A percentile compares a stretch with the other conserved stretches of the same genome.
These are phyloP conservation scores for Lactifluus rugatus DNA, from an alignment of 768 basidiomycete genomes.

Conservation along the genomic window DNA sequence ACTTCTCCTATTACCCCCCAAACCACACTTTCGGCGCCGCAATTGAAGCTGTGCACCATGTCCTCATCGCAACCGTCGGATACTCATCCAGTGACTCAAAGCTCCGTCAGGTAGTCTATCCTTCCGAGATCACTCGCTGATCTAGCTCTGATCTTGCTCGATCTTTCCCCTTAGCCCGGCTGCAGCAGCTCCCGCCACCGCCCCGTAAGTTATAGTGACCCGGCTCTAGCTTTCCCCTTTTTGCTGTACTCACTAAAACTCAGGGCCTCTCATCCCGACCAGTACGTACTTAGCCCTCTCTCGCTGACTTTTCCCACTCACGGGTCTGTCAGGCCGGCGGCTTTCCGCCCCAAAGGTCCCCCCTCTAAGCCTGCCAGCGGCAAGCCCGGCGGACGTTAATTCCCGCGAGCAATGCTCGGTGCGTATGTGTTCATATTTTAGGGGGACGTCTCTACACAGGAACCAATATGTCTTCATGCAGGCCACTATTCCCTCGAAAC, in stretches of 20 bases:
- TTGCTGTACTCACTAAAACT: not conserved
- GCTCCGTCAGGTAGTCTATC: not conserved
- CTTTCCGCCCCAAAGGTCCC: constrained; percentile 9
- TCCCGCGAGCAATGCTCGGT: not conserved
- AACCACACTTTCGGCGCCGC: not conserved
- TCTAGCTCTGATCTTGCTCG: not conserved
- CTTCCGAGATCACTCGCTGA: not conserved
- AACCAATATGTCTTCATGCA: not conserved
- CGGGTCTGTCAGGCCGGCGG: not conserved
- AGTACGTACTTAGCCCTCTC: not conserved
- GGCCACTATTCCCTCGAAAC: not conserved
- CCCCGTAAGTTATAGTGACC: not conserved
- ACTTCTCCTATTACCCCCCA: not conserved
- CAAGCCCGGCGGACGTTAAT: not conserved
- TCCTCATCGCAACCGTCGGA: not conserved
- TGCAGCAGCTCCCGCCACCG: not conserved
- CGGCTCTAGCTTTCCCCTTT: no score
- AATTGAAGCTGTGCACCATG: not conserved
- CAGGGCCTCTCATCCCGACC: not conserved
- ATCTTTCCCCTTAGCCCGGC: not conserved
- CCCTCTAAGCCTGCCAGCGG: not conserved
- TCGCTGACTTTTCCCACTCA: not conserved
- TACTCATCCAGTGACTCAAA: not conserved
- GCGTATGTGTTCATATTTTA: not conserved
- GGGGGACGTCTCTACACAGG: not conserved